phyloP scores from a whole-genome alignment of 805 yeast species.

The Yarrowia deformans region DNA sequence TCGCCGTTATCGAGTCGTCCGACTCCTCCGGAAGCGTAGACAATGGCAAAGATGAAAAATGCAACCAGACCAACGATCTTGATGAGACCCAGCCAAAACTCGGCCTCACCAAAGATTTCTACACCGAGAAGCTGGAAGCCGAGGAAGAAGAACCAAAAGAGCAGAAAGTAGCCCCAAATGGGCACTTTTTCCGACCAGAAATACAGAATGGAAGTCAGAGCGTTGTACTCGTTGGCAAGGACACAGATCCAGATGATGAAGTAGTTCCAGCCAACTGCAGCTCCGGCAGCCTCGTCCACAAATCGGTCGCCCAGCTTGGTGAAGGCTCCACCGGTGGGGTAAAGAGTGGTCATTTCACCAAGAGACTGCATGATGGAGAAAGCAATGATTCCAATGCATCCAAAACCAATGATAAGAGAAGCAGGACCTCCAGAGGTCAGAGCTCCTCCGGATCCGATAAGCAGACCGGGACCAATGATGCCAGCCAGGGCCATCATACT shows the following conservation, averaged over 20 bases:
- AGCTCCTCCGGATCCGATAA: conserved; percentile 66
- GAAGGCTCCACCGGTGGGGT: conserved; percentile 64
- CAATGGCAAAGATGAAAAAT: conserved; percentile 62
- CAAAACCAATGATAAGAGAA: conserved; percentile 59
- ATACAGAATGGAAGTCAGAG: conserved; percentile 54
- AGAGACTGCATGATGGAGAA: conserved; percentile 61
- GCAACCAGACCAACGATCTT: conserved; percentile 65
- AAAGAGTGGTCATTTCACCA: conserved; percentile 63
- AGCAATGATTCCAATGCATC: conserved; percentile 59
- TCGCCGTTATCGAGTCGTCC: conserved; percentile 43
- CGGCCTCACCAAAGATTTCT: conserved; percentile 66
- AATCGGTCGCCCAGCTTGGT: conserved; percentile 57
- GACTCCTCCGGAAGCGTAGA: conserved; percentile 65
- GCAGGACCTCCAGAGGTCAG: conserved; percentile 60
- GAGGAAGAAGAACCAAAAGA: conserved; percentile 61
- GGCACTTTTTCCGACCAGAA: conserved; percentile 58
- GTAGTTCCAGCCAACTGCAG: conserved; percentile 58
- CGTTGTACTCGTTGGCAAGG: conserved; percentile 60
- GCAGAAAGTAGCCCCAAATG: conserved; percentile 58
- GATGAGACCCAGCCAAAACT: conserved; percentile 63
- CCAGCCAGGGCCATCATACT: conserved; percentile 87
- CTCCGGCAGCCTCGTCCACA: conserved; percentile 58
- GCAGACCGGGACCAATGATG: conserved; percentile 82
- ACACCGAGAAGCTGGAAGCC: conserved; percentile 60
- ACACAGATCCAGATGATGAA: conserved; percentile 59